Evolutionary conservation across 805 yeast species (phyloP).

Genomic region (Tetrapisispora fleetii): DNA sequence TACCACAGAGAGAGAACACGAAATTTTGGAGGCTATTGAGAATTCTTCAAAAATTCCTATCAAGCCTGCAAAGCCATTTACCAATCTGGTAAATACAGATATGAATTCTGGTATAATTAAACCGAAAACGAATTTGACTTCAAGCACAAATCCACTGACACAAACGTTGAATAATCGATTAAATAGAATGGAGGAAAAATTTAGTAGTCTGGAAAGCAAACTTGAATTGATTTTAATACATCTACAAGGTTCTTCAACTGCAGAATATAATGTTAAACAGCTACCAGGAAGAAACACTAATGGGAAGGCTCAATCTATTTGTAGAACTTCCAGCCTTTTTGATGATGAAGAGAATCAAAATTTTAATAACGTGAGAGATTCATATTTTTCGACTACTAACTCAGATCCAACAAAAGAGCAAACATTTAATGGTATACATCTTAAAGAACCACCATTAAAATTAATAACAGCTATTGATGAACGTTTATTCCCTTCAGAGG

Average conservation of each 20-base stretch:
- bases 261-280: slow-evolving; percentile 5
- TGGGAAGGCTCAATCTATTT: background rate
- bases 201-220: slow-evolving; percentile 15
- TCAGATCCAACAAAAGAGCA: background rate
- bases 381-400: slow-evolving; percentile 11
- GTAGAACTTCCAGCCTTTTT: background rate
- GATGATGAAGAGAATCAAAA: background rate
- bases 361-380: slow-evolving; percentile 1
- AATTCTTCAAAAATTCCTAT: slow-evolving; percentile 6
- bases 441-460: slow-evolving; percentile 31
- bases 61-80: background rate
- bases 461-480: slow-evolving; percentile 32
- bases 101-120: background rate
- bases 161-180: slow-evolving; percentile 1
- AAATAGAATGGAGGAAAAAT: slow-evolving; percentile 18
- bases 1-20: slow-evolving; percentile 21
- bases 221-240: slow-evolving; percentile 16
- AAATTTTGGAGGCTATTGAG: slow-evolving; percentile 18
- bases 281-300: background rate
- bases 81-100: background rate
- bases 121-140: background rate
- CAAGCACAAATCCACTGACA: background rate
- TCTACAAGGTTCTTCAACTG: slow-evolving; percentile 13
- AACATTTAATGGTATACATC: slow-evolving; percentile 3
- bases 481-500: slow-evolving; percentile 29